These are phyloP conservation scores for Ceratocystis harringtonii DNA, from an alignment of 2,329 filamentous ascomycete species.

Conservation along the genomic window DNA sequence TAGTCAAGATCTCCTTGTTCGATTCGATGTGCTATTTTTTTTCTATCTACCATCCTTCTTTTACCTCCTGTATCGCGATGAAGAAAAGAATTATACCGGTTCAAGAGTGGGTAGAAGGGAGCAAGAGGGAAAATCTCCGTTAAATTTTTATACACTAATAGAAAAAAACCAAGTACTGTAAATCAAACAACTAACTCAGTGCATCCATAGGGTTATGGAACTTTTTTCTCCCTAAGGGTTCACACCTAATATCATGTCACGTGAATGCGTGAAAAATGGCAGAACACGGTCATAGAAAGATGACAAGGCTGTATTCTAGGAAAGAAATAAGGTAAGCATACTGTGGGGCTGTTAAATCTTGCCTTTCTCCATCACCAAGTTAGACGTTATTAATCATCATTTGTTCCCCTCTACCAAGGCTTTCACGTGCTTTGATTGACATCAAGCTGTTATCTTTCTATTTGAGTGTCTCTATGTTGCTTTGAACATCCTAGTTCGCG, in stretches of 20 bases:
- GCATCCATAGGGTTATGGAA: neutral
- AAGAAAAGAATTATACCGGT: neutral
- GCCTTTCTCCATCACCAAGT: too few species aligned
- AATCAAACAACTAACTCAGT: neutral
- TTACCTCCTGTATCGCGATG: neutral
- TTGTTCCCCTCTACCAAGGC: neutral
- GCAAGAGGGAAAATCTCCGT: neutral
- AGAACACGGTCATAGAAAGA: neutral
- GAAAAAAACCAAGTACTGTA: neutral
- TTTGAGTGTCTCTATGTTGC: neutral
- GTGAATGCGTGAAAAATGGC: neutral
- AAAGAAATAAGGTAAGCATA: too few species aligned
- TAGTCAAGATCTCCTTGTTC: conserved; percentile 5
- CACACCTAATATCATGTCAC: neutral
- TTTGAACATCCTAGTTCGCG: neutral
- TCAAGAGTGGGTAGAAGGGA: neutral
- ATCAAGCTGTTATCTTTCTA: neutral
- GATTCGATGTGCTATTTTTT: conserved; percentile 1
- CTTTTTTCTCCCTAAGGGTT: neutral
- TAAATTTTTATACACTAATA: neutral
- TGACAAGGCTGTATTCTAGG: neutral
- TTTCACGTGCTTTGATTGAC: neutral
- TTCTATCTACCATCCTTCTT: conserved; percentile 6
- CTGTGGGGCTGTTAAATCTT: too few species aligned
- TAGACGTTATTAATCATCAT: neutral